Base-by-base conservation (phyloP, 768 basidiomycete species). In the Naganishia antarctica region DNA sequence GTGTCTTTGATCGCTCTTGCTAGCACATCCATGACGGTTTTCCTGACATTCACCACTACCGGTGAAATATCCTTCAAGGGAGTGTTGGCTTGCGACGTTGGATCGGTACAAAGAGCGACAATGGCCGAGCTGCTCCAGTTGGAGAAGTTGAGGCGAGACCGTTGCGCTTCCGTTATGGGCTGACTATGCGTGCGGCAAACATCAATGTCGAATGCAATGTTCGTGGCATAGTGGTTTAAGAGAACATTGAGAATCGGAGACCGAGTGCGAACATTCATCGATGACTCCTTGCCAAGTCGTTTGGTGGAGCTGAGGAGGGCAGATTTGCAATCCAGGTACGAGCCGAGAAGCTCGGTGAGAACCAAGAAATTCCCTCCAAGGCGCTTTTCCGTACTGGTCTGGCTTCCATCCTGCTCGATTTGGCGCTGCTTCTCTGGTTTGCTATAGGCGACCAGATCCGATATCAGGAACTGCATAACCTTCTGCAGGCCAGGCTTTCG, bases 41-140 rank as follows among this genome's bases (percentile, higher is more conserved):
- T 92, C 46, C 96, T 87, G n/a, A 91, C 87, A n/a, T 84, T 83
- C n/a, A 88, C 81, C 47, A 97, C 80, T 62, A 96, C 90, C 23
- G 70, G 70, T 2, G 89, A 83, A 12, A 88, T 80, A 31, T 91
- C 91, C 77, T 91, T 94, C 60, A 82, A 73, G 49, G 89, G 37
- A 3, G 53, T 34, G 29, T 43, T 88, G 34, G 83, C 81, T 18
- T 81, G 78, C 2, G 84, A 79, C 2, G 84, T 82, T 4, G 84
- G 86, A 73, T 98, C 94, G 11, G 91, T 87, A 72, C 94, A 98
- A n/a, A 99, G 82, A 0, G 92, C 88, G 47, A 93, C 88, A 37
- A 99, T 79, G 63, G 94, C 84, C 18, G 91, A 90, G 83, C 74
- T 71, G 0, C 78, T 73, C 78, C 80, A 81, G 15, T 71, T 71